Base-by-base conservation (phyloP, 768 basidiomycete genomes). In the Termitomyces sp. region DNA sequence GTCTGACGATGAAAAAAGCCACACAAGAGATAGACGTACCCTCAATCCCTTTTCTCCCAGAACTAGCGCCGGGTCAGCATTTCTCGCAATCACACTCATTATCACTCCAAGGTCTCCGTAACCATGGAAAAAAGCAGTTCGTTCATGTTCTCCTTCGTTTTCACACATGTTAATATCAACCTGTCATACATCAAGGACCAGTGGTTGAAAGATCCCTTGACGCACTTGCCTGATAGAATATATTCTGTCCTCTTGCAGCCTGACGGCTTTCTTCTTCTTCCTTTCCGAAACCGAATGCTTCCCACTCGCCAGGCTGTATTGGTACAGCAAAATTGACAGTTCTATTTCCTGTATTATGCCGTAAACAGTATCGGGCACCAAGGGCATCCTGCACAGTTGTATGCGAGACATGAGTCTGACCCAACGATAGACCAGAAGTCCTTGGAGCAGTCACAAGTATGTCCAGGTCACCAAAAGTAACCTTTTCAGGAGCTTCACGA, bases 51-150 rank as follows among this genome's bases (percentile, higher is more conserved):
- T 75, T 20, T 68, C 70, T 8, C 81, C 80, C 0, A 86, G 66
- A 2, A 69, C 64, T 2, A 89, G 63, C 2, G 44, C 46, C 7
- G 45, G 45, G 45, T 85, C 82, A 51, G 71, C 70, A 55, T 79
- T 79, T 41, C 76, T 76, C 4, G 76, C 78, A 11, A 88, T 67
- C 9, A 85, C 67, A 13, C 82, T 79, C 47, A 90, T 67, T 9
- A 90, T 85, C 80, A 87, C 85, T 0, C 84, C 84, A 9, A 89
- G 72, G 63, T 88, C 88, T 6, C 88, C 88, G 60, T 87, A 89
- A 2, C 82, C 79, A 59, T 84, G 76, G 63, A 81, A 80, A 68
- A 87, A 80, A 26, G 76, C 66, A 20, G 80, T 68, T 24, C 82
- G 74, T 35, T 83, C 74, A 67, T 71, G 80, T 64, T 81, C 81